Percentiles rank a stretch among this genome's conserved stretches.
Conservation (phyloP, 257 asterid genomes). For the Handroanthus guayacan region DNA sequence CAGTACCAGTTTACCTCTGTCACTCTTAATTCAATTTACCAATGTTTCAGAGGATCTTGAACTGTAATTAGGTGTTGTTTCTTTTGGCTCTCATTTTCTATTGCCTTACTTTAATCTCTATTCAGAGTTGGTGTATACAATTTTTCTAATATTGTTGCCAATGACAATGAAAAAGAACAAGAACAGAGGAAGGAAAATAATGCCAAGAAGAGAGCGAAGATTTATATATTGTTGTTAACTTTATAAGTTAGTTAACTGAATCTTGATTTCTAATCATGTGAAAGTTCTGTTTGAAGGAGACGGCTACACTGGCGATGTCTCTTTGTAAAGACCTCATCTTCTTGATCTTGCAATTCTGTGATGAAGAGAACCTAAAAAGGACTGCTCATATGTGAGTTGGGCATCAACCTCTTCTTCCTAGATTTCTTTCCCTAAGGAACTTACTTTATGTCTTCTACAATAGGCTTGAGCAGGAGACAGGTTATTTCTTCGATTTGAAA, state of each 20-base stretch:
- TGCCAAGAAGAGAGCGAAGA: background rate
- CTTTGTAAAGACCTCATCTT: constrained; percentile 64
- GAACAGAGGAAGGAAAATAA: background rate
- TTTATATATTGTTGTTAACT: background rate
- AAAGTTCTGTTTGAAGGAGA: constrained; percentile 30
- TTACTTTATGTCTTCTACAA: constrained; percentile 10
- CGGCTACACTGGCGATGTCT: constrained; percentile 40
- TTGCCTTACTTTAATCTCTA: too few species aligned
- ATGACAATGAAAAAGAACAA: background rate
- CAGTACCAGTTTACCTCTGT: background rate
- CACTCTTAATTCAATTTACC: background rate
- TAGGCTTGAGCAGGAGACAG: constrained; percentile 84
- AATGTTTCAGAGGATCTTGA: background rate
- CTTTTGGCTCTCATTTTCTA: background rate
- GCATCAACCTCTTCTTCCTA: background rate
- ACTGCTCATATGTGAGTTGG: constrained; percentile 72
- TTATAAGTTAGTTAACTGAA: background rate
- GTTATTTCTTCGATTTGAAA: constrained; percentile 64
- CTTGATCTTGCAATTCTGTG: constrained; percentile 74
- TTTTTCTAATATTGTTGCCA: background rate
- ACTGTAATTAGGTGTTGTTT: background rate
- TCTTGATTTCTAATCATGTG: constrained; percentile 14
- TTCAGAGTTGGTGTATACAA: background rate
- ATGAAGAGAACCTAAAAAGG: constrained; percentile 66
- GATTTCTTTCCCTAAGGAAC: background rate